Evolutionary conservation across 2,329 filamentous ascomycete genomes (phyloP), one percentile per base, ranked within the genome.

Genomic region (Fusarium begoniae): DNA sequence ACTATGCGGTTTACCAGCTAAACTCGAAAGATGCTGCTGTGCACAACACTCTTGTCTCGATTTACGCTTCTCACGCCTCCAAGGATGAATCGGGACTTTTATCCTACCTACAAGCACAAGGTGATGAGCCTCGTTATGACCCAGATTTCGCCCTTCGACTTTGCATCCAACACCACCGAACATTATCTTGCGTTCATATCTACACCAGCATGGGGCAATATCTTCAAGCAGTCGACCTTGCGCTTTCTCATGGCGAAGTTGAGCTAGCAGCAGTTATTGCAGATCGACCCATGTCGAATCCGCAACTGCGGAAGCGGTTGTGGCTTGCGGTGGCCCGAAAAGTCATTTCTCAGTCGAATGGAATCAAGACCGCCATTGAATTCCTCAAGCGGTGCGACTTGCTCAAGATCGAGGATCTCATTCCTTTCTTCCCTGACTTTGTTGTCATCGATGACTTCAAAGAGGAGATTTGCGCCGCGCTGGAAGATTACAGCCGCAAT

Each of bases 401-500:
- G 18, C 89, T 99, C 55, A 92, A 93, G 72, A 99, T 99, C 73
- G 96, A 99, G 84, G 96, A 99, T 79, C 85, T 99, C 37, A 98
- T 99, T 45, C 96, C 96, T 0, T 98, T 99, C 86, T 99, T 99
- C 84, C 96, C 96, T 0, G 96, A 99, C 81, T 99, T 99, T 80
- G 95, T 98, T 30, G 93, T 98, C 58, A 98, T 99, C 71, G 96
- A 99, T 80, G 96, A 98, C 82, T 99, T 99, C 88, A 98, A 98
- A 81, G 95, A 98, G 73, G 96, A 99, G 81, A 98, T 99, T 43
- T 99, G 96, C 84, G 87, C 90, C 0, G 96, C 97, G 2, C 88
- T 99, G 3, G 96, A 99, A 82, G 94, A 97, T 73, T 99, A 99
- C 84, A 93, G 91, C 53, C 92, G 94, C 43, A 94, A 94, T 75